Evolutionary conservation across 192 early-diverging fungal species (phyloP).

Genomic region (Entomortierella chlamydospora): DNA sequence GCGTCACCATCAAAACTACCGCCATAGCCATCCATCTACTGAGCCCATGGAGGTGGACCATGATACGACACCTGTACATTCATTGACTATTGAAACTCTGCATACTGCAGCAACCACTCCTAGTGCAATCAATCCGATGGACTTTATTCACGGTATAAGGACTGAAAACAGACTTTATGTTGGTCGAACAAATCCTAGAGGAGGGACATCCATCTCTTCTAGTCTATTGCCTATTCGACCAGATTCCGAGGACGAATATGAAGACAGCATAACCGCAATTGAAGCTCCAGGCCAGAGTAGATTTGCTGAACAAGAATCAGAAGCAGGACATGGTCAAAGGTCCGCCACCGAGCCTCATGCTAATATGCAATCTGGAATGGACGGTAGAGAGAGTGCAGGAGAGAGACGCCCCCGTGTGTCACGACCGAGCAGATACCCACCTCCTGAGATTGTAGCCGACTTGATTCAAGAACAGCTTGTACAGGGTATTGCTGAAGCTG

Average conservation of each 20-base stretch:
- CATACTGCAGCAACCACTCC: neutral
- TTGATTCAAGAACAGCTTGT: constrained; percentile 18
- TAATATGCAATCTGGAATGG: neutral
- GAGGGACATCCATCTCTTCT: constrained; percentile 29
- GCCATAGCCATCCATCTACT: neutral
- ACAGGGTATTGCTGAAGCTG: constrained; percentile 20
- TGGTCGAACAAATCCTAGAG: constrained; percentile 8
- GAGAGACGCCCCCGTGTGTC: constrained; percentile 12
- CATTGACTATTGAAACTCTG: neutral
- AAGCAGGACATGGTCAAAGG: neutral
- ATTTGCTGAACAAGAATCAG: neutral
- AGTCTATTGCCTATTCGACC: constrained; percentile 28
- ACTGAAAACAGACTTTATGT: constrained; percentile 8
- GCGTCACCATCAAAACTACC: neutral
- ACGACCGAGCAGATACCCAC: constrained; percentile 19
- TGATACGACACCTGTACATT: neutral
- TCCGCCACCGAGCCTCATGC: neutral
- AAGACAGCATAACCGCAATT: neutral
- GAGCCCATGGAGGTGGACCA: constrained; percentile 9
- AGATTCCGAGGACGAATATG: constrained; percentile 28
- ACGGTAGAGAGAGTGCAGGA: neutral
- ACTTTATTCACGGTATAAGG: constrained; percentile 1
- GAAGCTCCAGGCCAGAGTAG: constrained; percentile 1
- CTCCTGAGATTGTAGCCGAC: constrained; percentile 17
- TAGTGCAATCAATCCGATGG: neutral